Evolutionary conservation across 257 asterid genomes (phyloP), one percentile per base, ranked within the genome.

Genomic region (Capsicum baccatum): DNA sequence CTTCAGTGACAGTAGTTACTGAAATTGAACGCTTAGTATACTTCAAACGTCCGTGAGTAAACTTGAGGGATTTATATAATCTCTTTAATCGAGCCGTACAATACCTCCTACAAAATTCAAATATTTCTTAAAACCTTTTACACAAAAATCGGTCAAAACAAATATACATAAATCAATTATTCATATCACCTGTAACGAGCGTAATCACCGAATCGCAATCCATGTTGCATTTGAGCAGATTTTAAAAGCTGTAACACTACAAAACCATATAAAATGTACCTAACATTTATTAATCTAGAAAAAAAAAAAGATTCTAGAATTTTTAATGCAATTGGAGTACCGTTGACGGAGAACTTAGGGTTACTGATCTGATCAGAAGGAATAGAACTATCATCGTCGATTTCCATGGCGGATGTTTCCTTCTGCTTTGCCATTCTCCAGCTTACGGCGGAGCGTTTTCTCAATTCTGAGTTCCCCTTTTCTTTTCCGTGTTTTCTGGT

Each of bases 141-240:
- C 21, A 54, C 35, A 4, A 12, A 60, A 54, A 44, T 64, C 39
- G 35, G 52, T 19, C 42, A 52, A 48, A 73, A 48, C 52, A 48
- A 44, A 48, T 19, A 64, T n/a, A 56, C 80, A 33, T 21, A 64
- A 39, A 59, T 69, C 80, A 66, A 33, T 63, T 33, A 58, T 54
- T 74, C 3, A 82, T 68, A 55, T 26, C 87, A 97, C 99, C 99
- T 88, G 89, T 97, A 97, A 78, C 98, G 97, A 82, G 94, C 82
- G 84, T 95, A 97, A 90, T 97, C 99, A 33, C 98, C 93, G 48
- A 92, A 89, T 44, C 98, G 98, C 92, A 97, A 92, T 69, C 99
- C 99, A 84, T 97, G 99, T 95, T 97, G 98, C 99, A 94, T 92
- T 89, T 97, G 99, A 83, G 99, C 93, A 85, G 97, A 92, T 91